Percentiles rank a stretch among this genome's conserved stretches.
Conservation (phyloP, 2,329 filamentous ascomycete species). For the Penicillium sp. region DNA sequence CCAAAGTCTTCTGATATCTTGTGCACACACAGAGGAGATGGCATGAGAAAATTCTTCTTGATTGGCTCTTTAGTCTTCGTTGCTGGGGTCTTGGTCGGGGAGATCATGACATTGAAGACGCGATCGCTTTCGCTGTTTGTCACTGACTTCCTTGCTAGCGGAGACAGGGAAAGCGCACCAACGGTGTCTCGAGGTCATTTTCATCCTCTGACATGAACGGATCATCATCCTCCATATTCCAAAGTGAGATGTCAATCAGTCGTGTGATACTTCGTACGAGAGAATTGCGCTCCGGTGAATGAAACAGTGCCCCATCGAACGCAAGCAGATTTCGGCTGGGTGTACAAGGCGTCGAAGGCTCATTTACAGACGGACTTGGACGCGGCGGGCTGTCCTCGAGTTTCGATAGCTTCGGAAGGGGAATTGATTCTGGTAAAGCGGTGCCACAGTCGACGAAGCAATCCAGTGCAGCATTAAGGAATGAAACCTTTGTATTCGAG, state of each 20-base stretch:
- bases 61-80: not conserved
- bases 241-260: constrained; percentile 32
- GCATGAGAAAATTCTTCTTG: constrained; percentile 22
- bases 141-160: constrained; percentile 10
- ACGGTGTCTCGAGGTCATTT: not conserved
- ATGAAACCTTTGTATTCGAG: constrained; percentile 49
- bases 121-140: not conserved
- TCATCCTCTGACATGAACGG: constrained; percentile 30
- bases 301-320: constrained; percentile 7
- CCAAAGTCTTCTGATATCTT: constrained; percentile 17
- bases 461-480: constrained; percentile 46
- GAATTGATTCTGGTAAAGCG: constrained; percentile 27
- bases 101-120: constrained; percentile 3
- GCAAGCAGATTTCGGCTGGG: constrained; percentile 1
- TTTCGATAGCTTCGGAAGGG: constrained; percentile 4
- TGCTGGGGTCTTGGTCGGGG: not conserved
- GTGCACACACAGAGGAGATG: constrained; percentile 31
- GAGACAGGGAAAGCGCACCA: constrained; percentile 9
- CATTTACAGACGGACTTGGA: not conserved
- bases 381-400: not conserved
- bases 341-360: not conserved
- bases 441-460: constrained; percentile 41
- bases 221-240: constrained; percentile 26
- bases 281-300: constrained; percentile 16
- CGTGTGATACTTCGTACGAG: constrained; percentile 30